Evolutionary conservation across 192 early-diverging fungal species (phyloP).

Genomic region (Coemansia sp.): DNA sequence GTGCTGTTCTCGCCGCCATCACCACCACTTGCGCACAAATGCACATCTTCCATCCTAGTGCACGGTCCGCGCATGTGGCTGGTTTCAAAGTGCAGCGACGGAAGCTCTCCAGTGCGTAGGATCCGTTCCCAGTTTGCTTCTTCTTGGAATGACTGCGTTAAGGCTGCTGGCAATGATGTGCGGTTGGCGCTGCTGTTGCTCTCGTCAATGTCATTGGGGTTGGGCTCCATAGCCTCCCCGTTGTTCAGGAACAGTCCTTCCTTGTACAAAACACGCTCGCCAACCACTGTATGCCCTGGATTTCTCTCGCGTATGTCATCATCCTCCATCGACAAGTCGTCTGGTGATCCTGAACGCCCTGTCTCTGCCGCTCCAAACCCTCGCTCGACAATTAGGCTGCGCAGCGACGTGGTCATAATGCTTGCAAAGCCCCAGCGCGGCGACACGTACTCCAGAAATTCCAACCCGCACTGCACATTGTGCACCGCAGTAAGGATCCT

Average conservation of each 20-base stretch:
- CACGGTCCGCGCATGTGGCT: not conserved
- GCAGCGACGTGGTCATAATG: slow-evolving; percentile 37
- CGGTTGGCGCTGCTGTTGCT: too few species aligned
- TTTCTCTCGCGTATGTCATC: not conserved
- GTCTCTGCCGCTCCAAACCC: slow-evolving; percentile 24
- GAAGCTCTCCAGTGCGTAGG: slow-evolving; percentile 37
- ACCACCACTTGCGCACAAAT: not conserved
- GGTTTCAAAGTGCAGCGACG: not conserved
- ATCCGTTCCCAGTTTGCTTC: slow-evolving; percentile 39
- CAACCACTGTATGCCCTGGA: not conserved
- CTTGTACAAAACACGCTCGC: not conserved
- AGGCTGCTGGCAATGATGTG: not conserved
- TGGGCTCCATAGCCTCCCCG: not conserved
- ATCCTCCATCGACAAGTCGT: not conserved
- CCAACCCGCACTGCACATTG: slow-evolving; percentile 28
- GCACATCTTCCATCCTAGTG: not conserved
- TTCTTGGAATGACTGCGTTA: slow-evolving; percentile 28
- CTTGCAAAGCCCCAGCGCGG: slow-evolving; percentile 44
- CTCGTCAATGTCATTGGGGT: not conserved
- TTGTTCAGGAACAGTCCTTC: not conserved
- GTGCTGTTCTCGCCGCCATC: not conserved
- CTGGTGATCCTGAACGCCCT: not conserved
- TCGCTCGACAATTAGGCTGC: slow-evolving; percentile 40
- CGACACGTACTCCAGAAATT: slow-evolving; percentile 36
- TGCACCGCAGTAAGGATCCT: slow-evolving; percentile 23